A percentile compares a stretch with the other conserved stretches of the same genome.
phyloP scores from a whole-genome alignment of 495 filamentous ascomycete species.

The Neurospora africana region DNA sequence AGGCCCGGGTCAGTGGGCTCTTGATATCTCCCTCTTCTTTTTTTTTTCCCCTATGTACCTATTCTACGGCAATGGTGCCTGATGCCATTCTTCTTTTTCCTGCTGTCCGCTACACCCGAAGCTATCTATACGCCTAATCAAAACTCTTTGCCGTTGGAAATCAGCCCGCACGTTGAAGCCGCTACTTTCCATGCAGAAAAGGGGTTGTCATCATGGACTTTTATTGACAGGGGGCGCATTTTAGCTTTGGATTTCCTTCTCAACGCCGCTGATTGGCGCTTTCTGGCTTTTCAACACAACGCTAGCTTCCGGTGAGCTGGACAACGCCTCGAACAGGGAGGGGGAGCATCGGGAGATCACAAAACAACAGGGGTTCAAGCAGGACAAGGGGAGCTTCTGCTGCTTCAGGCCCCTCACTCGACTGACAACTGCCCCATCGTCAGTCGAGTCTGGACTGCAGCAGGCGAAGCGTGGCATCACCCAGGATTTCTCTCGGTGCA shows the following conservation, averaged over 20 bases:
- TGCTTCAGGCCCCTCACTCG: not conserved
- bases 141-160: not conserved
- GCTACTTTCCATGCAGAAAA: not conserved
- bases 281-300: not conserved
- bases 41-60: not conserved
- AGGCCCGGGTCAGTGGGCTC: not conserved
- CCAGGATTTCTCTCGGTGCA: not conserved
- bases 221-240: not conserved
- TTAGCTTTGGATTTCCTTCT: not conserved
- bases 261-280: not conserved
- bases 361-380: not conserved
- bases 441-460: not conserved
- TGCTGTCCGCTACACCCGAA: not conserved
- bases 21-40: not conserved
- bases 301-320: not conserved
- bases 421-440: not conserved
- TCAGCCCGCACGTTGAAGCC: not conserved
- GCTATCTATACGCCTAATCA: not conserved
- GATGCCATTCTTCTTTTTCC: not conserved
- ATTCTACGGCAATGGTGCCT: not conserved
- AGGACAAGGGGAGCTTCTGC: not conserved
- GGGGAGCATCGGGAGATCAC: not conserved
- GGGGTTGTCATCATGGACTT: not conserved
- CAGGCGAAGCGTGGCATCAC: not conserved
- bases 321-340: not conserved